phyloP scores from a whole-genome alignment of 129 eudicot species.

The Escallonia herrerae region DNA sequence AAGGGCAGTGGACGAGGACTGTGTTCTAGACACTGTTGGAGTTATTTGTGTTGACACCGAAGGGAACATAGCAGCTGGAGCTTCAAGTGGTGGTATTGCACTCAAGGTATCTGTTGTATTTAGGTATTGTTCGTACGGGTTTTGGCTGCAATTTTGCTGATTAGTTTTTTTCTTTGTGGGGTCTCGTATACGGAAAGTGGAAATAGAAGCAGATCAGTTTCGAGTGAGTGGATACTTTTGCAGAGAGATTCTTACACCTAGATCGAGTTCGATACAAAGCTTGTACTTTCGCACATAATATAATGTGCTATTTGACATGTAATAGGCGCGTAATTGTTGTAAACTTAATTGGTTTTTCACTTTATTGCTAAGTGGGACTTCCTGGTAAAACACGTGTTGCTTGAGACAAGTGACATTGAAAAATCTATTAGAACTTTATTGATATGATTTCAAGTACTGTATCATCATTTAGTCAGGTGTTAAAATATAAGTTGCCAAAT shows the following conservation, averaged over 20 bases:
- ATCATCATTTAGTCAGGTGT: neutral
- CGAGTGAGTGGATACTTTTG: too few species aligned
- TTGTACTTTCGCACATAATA: too few species aligned
- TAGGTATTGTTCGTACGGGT: too few species aligned
- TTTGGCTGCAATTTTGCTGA: too few species aligned
- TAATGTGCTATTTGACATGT: too few species aligned
- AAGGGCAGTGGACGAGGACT: conserved; percentile 39
- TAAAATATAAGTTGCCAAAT: neutral
- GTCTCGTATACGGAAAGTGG: too few species aligned
- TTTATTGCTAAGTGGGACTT: neutral
- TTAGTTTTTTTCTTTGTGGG: too few species aligned
- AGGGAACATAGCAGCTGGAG: conserved; percentile 83
- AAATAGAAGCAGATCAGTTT: too few species aligned
- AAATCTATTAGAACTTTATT: neutral
- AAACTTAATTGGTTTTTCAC: neutral
- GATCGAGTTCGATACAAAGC: too few species aligned
- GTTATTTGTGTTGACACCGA: conserved; percentile 84
- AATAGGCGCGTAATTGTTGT: too few species aligned
- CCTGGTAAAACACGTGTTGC: neutral
- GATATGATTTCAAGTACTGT: neutral
- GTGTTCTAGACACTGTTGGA: conserved; percentile 83
- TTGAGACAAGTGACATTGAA: neutral
- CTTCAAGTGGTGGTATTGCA: conserved; percentile 98
- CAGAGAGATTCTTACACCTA: too few species aligned
- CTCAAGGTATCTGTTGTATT: conserved; percentile 48